Base-by-base conservation (phyloP, 2,329 filamentous ascomycete genomes). In the Microcera coccophila region DNA sequence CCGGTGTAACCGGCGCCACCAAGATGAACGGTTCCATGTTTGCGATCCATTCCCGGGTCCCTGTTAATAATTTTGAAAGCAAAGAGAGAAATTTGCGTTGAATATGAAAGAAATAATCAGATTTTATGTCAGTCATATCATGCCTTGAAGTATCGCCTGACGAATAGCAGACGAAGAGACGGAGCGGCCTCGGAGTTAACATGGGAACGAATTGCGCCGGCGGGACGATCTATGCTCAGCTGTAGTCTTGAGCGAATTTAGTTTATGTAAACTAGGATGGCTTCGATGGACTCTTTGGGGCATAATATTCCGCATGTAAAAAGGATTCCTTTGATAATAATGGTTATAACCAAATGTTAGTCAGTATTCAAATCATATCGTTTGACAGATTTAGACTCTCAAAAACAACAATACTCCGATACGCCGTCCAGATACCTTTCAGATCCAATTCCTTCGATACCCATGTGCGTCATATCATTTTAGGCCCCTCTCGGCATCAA, bases 1-100 rank as follows among this genome's bases (percentile, higher is more conserved):
- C 90, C 89, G 0, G 90, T 95, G 67, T 91, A 94, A 18, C 90
- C 90, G 32, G 74, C 74, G n/a, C 75, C 76, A 29, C 76, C 75
- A 39, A 76, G 72, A 20, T 79, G 63, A 19, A 79, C 69, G 16
- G 79, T 47, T 14, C 48, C 41, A 15, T 41, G 33, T 24, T 41
- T 36, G 9, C 24, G 24, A n/a, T n/a, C n/a, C n/a, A n/a, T n/a
- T n/a, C n/a, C n/a, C n/a, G n/a, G n/a, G n/a, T n/a, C n/a, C n/a
- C n/a, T n/a, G n/a, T n/a, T n/a, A n/a, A n/a, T n/a, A n/a, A n/a
- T n/a, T n/a, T n/a, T n/a, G n/a, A n/a, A n/a, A n/a, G n/a, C n/a
- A n/a, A n/a, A n/a, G n/a, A n/a, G n/a, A n/a, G n/a, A n/a, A n/a
- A n/a, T n/a, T n/a, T n/a, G n/a, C n/a, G n/a, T n/a, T n/a, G n/a